Evolutionary conservation across 352 stramenopile genomes (phyloP), one percentile per base, ranked within the genome.

Genomic region (Detonula confervacea): DNA sequence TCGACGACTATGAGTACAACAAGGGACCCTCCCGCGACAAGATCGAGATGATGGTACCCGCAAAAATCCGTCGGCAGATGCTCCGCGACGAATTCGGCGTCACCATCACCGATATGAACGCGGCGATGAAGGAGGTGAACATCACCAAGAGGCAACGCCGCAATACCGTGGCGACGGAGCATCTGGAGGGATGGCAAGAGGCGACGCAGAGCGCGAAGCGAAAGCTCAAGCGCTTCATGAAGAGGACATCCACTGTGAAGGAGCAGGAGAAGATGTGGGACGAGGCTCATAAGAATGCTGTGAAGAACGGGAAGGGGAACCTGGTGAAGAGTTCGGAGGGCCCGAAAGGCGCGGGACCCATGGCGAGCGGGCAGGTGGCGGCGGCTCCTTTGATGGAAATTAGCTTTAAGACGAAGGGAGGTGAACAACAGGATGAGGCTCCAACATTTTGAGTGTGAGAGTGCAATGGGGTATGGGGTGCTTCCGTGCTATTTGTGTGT

Each of bases 21-120:
- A 80, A 78, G 60, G 77, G 77, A 66, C 65, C 69, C 24, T 33
- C 77, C 64, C 70, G 77, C 18, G 71, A 81, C 56, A 80, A 85
- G 44, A 70, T 80, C 35, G 77, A 85, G 47, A 81, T 85, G 77
- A 78, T 81, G 77, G 77, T 85, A 0, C 77, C 77, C n/a, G 27
- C 70, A 1, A 20, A 18, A 6, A 42, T 85, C 18, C 77, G 87
- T 33, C 90, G 81, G 52, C 73, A 84, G 30, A 90, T 93, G 59
- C 76, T 93, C 16, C 73, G 73, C 22, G 75, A 88, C 20, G 77
- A 86, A 46, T 91, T 90, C 52, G 71, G 69, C 35, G 76, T 90
- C 14, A 61, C 73, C 2, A 64, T 88, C 55, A 63, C 75, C 16
- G 85, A 90, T 44, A 70, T 93, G 46, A 71, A 79, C 18, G 57